phyloP scores from a whole-genome alignment of 108 stramenopile genomes.

The Cyclotella cryptica region DNA sequence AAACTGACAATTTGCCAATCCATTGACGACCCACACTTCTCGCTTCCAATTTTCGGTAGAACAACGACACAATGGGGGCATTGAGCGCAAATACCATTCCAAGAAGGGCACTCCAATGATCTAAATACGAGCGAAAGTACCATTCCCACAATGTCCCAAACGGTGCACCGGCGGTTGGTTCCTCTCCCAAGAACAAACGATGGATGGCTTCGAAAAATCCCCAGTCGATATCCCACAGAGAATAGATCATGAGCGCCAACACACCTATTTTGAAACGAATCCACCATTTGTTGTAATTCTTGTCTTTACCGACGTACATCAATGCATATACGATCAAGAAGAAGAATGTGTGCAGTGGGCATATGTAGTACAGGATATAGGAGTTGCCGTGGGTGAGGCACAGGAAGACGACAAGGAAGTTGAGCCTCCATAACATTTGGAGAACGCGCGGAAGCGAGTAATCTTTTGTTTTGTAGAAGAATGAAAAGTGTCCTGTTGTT shows the following conservation, averaged over 20 bases:
- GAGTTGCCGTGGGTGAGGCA: constrained; percentile 92
- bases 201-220: constrained; percentile 84
- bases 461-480: constrained; percentile 94
- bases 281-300: constrained; percentile 91
- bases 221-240: constrained; percentile 88
- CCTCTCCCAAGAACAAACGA: constrained; percentile 79
- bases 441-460: constrained; percentile 90
- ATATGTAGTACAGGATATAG: constrained; percentile 98
- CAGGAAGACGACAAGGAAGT: constrained; percentile 94
- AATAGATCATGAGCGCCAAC: constrained; percentile 83
- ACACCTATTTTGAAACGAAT: constrained; percentile 87
- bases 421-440: constrained; percentile 98
- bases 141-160: constrained; percentile 93
- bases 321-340: constrained; percentile 94
- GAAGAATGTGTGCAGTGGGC: constrained; percentile 97
- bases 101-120: constrained; percentile 95
- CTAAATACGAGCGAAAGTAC: constrained; percentile 95
- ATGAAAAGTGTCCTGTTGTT: constrained; percentile 83
- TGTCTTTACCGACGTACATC: constrained; percentile 79
- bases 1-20: constrained; percentile 69
- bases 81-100: constrained; percentile 97
- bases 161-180: constrained; percentile 82
- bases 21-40: constrained; percentile 50
- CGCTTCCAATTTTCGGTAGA: constrained; percentile 86
- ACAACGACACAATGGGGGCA: constrained; percentile 89